Conservation (phyloP, 78 protist species). For the Fonticula alba region DNA sequence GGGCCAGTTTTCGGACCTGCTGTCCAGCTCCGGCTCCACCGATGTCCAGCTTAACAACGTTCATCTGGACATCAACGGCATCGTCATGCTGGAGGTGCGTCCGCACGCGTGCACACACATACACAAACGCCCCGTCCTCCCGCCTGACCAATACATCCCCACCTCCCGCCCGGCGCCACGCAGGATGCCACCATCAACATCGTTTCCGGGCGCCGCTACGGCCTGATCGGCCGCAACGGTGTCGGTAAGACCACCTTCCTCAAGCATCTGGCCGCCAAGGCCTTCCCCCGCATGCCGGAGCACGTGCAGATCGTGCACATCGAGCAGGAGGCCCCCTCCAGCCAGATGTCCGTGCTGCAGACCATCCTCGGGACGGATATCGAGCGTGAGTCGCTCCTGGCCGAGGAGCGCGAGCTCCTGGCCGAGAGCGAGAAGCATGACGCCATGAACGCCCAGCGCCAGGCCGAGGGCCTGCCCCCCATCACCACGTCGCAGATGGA, state of each 20-base stretch:
- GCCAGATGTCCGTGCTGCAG: constrained; percentile 11
- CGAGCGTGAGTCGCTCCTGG: no score
- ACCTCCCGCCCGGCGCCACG: no score
- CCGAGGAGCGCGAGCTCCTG: background rate
- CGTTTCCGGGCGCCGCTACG: constrained; percentile 26
- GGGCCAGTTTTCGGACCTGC: no score
- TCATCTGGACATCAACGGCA: no score
- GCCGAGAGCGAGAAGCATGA: background rate
- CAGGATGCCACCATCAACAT: constrained; percentile 2
- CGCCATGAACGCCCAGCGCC: background rate
- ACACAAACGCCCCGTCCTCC: no score
- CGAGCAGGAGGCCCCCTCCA: constrained; percentile 40
- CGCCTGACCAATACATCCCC: no score
- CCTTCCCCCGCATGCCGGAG: constrained; percentile 5
- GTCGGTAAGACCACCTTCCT: constrained; percentile 50
- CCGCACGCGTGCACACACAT: no score
- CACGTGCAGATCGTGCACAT: constrained; percentile 28
- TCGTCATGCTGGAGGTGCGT: no score
- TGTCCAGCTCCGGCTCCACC: no score
- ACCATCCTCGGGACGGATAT: constrained; percentile 10
- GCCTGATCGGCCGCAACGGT: constrained; percentile 62
- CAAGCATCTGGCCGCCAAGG: constrained; percentile 11
- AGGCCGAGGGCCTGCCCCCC: background rate
- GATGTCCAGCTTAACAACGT: no score
- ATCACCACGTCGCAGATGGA: no score